Base-by-base conservation (phyloP, 257 asterid species). In the Nicotiana attenuata region DNA sequence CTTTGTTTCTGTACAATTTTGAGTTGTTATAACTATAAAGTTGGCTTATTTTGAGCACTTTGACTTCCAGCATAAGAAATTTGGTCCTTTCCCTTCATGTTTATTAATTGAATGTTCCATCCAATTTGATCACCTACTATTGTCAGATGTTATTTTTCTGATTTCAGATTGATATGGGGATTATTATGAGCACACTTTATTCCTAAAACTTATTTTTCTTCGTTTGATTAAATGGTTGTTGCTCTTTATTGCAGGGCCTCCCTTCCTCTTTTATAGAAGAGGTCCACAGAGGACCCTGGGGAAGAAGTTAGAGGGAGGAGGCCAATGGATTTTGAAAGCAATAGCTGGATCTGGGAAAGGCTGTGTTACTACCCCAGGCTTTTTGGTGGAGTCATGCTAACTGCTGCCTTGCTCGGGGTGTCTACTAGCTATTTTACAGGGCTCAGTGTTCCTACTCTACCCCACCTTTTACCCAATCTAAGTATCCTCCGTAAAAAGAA, bases 331-430 rank as follows among this genome's bases (percentile, higher is more conserved):
- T 85, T 89, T 55, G 98, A 91, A 85, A 92, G 90, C 89, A 88
- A 90, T 84, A 88, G 86, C 82, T 90, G 98, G 97, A 88, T 90
- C 31, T 91, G 87, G 90, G 98, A 95, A 75, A 95, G 98, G 83
- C 88, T 90, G 82, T 90, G 86, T 88, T 91, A 87, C 87, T 88
- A 89, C 85, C 93, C 98, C 8, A 95, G 88, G 81, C 88, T 93
- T 77, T 90, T 95, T 84, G 97, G 98, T 84, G 94, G 99, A 83
- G 92, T 95, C 81, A 95, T 95, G 98, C 88, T 95, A 61, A 95
- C 97, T 68, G 92, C 97, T 80, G 97, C 98, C 2, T 82, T 95
- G 85, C 95, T 93, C 78, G 95, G 97, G 81, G 89, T 93, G 76
- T 95, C 98, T 64, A 91, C 93, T 3, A 90, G 96, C 91, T 93